Conservation (phyloP, 202 grass and related monocot genomes). For the Thinopyrum obtusiflorum region DNA sequence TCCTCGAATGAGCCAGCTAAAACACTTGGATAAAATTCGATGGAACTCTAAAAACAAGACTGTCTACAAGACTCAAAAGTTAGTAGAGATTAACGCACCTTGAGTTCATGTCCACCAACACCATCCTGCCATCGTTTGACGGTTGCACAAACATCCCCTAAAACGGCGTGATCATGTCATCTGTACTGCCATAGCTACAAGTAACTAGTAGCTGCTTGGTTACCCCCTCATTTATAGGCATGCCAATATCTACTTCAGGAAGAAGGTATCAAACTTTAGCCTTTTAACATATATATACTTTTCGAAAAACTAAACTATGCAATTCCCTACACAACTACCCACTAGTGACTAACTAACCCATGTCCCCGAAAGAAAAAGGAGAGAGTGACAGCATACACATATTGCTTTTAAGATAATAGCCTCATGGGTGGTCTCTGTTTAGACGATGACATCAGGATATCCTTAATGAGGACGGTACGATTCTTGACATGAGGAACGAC, state of each 20-base stretch:
- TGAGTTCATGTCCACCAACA: neutral
- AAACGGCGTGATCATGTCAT: neutral
- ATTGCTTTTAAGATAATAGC: neutral
- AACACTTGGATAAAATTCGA: neutral
- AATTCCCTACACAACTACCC: neutral
- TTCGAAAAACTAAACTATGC: neutral
- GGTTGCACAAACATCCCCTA: neutral
- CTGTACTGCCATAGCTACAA: conserved; percentile 5
- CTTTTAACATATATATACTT: neutral
- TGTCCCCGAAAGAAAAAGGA: neutral
- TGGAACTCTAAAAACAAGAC: neutral
- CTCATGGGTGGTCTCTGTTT: neutral
- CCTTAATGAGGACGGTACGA: neutral
- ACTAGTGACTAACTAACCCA: neutral
- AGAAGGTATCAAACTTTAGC: neutral
- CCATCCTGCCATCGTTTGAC: neutral
- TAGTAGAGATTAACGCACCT: neutral
- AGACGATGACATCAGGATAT: neutral
- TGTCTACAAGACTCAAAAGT: neutral
- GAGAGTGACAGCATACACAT: neutral
- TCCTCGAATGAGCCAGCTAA: neutral
- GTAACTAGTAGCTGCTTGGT: neutral
- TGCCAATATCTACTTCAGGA: neutral
- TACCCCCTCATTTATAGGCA: neutral
- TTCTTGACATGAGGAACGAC: neutral